Conservation (phyloP, 495 filamentous ascomycete genomes). For the Aspergillus haitiensis region DNA sequence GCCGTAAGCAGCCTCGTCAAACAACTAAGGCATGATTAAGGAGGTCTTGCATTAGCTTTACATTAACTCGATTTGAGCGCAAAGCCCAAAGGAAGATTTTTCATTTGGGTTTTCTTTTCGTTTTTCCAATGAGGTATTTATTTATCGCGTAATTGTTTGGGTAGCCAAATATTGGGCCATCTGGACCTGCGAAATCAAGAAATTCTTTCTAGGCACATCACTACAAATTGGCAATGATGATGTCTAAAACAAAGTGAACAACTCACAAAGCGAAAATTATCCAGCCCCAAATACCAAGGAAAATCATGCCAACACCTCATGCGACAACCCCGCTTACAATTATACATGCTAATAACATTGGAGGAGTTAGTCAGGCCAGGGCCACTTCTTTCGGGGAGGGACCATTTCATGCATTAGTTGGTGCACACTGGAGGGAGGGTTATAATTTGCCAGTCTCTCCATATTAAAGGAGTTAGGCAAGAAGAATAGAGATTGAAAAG, state of each 20-base stretch:
- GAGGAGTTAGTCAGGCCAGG: neutral
- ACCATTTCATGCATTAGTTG: constrained; percentile 24
- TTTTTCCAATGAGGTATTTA: neutral
- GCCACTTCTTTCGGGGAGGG: neutral
- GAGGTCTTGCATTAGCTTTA: neutral
- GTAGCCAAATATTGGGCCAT: too few relatives aligned
- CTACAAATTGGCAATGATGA: neutral
- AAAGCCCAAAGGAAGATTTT: neutral
- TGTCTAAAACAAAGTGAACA: neutral
- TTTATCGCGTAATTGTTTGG: too few relatives aligned
- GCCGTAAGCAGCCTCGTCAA: neutral
- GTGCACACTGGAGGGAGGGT: neutral
- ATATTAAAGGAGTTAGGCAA: constrained; percentile 3
- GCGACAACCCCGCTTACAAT: constrained; percentile 11
- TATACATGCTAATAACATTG: neutral
- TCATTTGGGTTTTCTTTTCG: neutral
- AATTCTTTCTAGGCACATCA: neutral
- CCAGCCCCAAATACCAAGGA: neutral
- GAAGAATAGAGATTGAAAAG: neutral
- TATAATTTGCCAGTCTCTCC: constrained; percentile 4
- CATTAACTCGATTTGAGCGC: neutral
- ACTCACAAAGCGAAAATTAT: neutral
- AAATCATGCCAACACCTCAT: neutral
- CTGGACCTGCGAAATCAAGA: neutral
- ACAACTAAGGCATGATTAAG: neutral